These are phyloP conservation scores for Talaromyces sp. DNA, from an alignment of 2,329 filamentous ascomycete genomes.

Conservation along the genomic window DNA sequence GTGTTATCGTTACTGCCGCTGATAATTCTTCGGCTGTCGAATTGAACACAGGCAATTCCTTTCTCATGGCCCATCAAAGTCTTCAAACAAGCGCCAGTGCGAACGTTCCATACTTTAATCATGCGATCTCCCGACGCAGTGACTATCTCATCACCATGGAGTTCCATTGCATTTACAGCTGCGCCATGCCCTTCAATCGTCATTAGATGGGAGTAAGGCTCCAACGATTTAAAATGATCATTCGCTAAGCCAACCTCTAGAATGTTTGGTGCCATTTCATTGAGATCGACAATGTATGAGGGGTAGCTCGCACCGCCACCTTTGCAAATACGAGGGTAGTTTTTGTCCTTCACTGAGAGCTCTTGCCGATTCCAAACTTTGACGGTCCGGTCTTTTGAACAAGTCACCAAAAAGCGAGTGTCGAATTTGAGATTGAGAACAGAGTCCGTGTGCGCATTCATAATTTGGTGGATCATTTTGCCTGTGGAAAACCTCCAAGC, in stretches of 20 bases:
- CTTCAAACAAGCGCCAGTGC: conserved; percentile 71
- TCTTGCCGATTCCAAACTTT: conserved; percentile 88
- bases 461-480: conserved; percentile 74
- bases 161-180: conserved; percentile 94
- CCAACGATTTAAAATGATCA: conserved; percentile 48
- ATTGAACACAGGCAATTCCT: conserved; percentile 96
- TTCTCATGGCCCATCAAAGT: conserved; percentile 88
- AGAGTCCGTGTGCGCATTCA: conserved; percentile 80
- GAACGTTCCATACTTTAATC: conserved; percentile 94
- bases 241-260: conserved; percentile 49
- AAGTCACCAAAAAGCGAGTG: conserved; percentile 87
- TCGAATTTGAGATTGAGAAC: conserved; percentile 94
- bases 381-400: conserved; percentile 95
- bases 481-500: conserved; percentile 94
- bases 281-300: conserved; percentile 58
- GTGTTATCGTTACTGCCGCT: conserved; percentile 96
- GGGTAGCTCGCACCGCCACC: conserved; percentile 52
- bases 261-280: conserved; percentile 41
- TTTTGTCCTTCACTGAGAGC: conserved; percentile 54
- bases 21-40: conserved; percentile 88
- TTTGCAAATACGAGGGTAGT: conserved; percentile 49
- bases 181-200: conserved; percentile 81
- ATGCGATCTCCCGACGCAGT: conserved; percentile 92
- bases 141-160: conserved; percentile 81
- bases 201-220: conserved; percentile 76